Evolutionary conservation across 176 grass and related monocot species (phyloP).

Genomic region (Oryza glaberrima): DNA sequence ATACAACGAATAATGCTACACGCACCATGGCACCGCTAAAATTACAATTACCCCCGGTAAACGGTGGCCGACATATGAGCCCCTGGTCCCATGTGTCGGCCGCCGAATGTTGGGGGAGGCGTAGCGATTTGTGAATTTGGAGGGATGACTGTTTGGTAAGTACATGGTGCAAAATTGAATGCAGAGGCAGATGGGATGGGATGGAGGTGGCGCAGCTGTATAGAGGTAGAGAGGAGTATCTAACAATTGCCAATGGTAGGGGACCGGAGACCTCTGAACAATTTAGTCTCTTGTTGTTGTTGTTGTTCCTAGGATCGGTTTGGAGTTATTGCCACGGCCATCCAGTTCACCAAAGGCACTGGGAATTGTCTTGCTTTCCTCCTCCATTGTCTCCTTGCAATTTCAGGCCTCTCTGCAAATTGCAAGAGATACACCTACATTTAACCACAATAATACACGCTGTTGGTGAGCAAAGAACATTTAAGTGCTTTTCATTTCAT

Average conservation of each 20-base stretch:
- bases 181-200: constrained; percentile 7
- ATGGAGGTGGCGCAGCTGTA: constrained; percentile 11
- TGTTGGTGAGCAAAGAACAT: neutral
- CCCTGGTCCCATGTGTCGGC: neutral
- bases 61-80: neutral
- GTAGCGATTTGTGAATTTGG: neutral
- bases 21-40: neutral
- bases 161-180: constrained; percentile 32
- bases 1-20: neutral
- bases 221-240: constrained; percentile 11
- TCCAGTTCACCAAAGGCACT: neutral
- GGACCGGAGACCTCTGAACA: constrained; percentile 46
- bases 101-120: neutral
- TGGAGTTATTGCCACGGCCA: constrained; percentile 48
- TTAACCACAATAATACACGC: neutral
- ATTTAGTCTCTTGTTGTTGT: constrained; percentile 34
- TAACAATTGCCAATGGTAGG: neutral
- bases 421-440: neutral
- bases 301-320: constrained; percentile 5
- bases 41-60: neutral
- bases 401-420: constrained; percentile 12
- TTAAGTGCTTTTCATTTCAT: constrained; percentile 20
- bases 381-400: neutral
- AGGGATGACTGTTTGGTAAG: neutral
- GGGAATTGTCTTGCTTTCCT: constrained; percentile 36